Evolutionary conservation across 2,329 filamentous ascomycete genomes (phyloP).

Genomic region (Paecilomyces dactylethromorphus): DNA sequence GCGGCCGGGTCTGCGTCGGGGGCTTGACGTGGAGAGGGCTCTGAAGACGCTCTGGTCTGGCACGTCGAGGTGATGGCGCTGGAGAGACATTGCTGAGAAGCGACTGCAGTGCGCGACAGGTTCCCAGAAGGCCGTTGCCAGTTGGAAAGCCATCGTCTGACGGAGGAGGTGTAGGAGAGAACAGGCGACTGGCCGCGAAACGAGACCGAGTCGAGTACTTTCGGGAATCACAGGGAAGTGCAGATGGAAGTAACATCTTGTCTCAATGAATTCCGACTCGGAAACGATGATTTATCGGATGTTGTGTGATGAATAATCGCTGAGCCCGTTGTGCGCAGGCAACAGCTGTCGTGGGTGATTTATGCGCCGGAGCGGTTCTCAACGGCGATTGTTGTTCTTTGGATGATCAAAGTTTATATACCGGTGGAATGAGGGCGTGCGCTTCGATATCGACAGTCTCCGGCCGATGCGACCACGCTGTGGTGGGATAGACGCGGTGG

Average conservation of each 20-base stretch:
- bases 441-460: constrained; percentile 15
- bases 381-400: constrained; percentile 13
- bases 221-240: constrained; percentile 38
- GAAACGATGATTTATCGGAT: neutral
- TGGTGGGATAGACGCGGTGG: constrained; percentile 51
- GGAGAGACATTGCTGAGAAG: constrained; percentile 33
- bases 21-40: constrained; percentile 30
- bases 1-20: constrained; percentile 21
- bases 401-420: constrained; percentile 12
- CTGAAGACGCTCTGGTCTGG: constrained; percentile 31
- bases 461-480: constrained; percentile 46
- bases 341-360: constrained; percentile 8
- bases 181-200: constrained; percentile 27
- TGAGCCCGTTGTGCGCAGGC: constrained; percentile 9
- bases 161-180: constrained; percentile 32
- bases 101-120: constrained; percentile 36
- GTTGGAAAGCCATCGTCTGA: constrained; percentile 26
- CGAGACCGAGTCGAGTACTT: constrained; percentile 24
- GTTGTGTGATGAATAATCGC: constrained; percentile 8
- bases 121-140: constrained; percentile 33
- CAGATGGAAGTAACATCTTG: constrained; percentile 41
- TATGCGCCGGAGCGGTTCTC: constrained; percentile 28
- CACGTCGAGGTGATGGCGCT: constrained; percentile 26
- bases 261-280: neutral
- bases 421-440: constrained; percentile 9